A percentile compares a stretch with the other conserved stretches of the same genome.
Conservation (phyloP, 2,329 filamentous ascomycete species). For the Diplodia intermedia region DNA sequence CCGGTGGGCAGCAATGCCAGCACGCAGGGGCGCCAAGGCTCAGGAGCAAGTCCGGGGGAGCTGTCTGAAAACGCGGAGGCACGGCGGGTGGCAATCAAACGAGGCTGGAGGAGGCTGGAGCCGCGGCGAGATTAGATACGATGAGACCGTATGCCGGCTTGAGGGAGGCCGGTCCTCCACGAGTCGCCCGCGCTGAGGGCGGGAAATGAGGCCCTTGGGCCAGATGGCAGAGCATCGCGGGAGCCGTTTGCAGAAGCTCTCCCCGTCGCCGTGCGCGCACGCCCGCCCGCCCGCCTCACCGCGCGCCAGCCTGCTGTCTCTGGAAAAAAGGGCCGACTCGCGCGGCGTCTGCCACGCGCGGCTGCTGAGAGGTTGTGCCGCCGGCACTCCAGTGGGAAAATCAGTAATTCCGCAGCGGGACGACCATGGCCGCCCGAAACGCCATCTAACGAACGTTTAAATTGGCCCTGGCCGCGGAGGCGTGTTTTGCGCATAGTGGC, state of each 20-base stretch:
- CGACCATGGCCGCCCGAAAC: constrained; percentile 16
- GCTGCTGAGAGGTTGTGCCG: neutral
- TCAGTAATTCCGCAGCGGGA: constrained; percentile 22
- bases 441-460: constrained; percentile 29
- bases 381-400: neutral
- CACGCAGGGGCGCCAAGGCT: constrained; percentile 13
- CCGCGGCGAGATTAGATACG: constrained; percentile 27
- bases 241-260: constrained; percentile 15
- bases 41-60: constrained; percentile 18
- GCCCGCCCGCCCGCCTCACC: constrained; percentile 9
- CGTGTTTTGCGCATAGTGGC: constrained; percentile 22
- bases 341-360: constrained; percentile 11
- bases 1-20: neutral
- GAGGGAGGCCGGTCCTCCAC: constrained; percentile 14
- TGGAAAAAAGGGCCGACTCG: constrained; percentile 27
- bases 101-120: constrained; percentile 21
- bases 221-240: constrained; percentile 11
- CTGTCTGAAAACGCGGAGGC: constrained; percentile 16
- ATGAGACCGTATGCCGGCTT: constrained; percentile 32
- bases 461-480: constrained; percentile 17
- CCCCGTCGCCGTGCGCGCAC: constrained; percentile 4
- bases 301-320: constrained; percentile 12
- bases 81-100: constrained; percentile 24
- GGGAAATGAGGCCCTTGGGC: constrained; percentile 26
- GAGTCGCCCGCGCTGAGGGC: constrained; percentile 18